Evolutionary conservation across 352 stramenopile genomes (phyloP).

Genomic region (Phytopythium boreale): DNA sequence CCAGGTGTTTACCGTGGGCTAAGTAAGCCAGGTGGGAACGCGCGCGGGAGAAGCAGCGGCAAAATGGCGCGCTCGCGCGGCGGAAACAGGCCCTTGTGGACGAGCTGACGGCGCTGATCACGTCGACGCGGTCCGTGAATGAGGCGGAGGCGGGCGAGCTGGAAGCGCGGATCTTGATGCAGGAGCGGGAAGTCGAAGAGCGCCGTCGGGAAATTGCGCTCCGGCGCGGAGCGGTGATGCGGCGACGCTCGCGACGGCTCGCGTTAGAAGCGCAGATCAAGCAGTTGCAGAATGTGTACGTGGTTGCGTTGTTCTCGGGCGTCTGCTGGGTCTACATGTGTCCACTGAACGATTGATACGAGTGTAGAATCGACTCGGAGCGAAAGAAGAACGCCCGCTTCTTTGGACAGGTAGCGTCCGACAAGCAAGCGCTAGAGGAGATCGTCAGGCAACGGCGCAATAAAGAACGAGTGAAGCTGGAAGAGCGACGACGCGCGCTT

Average conservation of each 20-base stretch:
- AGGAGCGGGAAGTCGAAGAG: neutral
- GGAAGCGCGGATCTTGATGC: neutral
- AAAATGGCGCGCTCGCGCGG: neutral
- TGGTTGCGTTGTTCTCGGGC: neutral
- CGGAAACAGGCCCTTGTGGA: neutral
- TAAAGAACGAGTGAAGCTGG: neutral
- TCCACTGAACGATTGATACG: neutral
- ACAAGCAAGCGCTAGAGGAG: constrained; percentile 2
- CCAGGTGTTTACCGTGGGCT: neutral
- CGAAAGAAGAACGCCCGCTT: constrained; percentile 3
- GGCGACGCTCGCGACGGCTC: neutral
- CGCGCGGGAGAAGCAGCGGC: neutral
- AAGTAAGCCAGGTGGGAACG: constrained; percentile 4
- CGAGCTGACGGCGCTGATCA: neutral
- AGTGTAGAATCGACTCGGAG: neutral
- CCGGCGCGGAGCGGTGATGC: neutral
- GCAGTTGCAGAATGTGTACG: neutral
- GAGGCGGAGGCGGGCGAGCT: neutral
- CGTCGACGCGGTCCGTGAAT: neutral
- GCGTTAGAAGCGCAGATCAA: neutral
- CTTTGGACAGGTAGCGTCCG: neutral
- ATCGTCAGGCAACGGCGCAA: neutral
- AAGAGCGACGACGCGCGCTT: neutral
- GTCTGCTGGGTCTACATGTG: neutral
- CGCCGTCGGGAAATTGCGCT: neutral